Percentiles rank a stretch among this genome's conserved stretches.
Conservation (phyloP, 148 eudicot genomes). For the Hydrangea macrophylla region DNA sequence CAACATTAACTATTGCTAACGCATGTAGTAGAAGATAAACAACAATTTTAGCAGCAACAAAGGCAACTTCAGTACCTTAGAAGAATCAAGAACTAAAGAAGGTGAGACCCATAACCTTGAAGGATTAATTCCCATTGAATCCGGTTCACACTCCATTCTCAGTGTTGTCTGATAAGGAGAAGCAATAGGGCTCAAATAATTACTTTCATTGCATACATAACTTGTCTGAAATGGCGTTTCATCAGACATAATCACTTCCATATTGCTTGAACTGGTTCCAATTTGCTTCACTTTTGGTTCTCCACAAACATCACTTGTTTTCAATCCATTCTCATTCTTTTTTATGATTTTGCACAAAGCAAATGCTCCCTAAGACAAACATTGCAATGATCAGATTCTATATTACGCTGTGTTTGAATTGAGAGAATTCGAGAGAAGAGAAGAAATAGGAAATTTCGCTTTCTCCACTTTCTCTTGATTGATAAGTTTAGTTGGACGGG, state of each 20-base stretch:
- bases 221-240: slow-evolving; percentile 29
- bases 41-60: no score
- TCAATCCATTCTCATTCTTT: slow-evolving; percentile 34
- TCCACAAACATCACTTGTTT: slow-evolving; percentile 29
- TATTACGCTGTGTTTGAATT: neutral
- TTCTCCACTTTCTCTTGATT: no score
- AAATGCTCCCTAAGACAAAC: slow-evolving; percentile 55
- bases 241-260: slow-evolving; percentile 28
- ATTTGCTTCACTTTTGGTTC: slow-evolving; percentile 36
- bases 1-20: no score
- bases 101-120: slow-evolving; percentile 57
- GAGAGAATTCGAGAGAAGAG: neutral
- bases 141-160: slow-evolving; percentile 43
- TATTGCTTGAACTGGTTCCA: slow-evolving; percentile 40
- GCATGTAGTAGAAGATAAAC: no score
- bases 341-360: slow-evolving; percentile 75
- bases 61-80: slow-evolving; percentile 44
- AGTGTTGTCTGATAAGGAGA: slow-evolving; percentile 49
- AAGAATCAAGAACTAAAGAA: slow-evolving; percentile 69
- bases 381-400: neutral
- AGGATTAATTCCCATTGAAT: slow-evolving; percentile 41
- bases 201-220: slow-evolving; percentile 39
- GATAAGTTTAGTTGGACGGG: no score
- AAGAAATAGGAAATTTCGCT: slow-evolving; percentile 1
- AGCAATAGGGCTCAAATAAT: slow-evolving; percentile 52